A percentile compares a stretch with the other conserved stretches of the same genome.
phyloP scores from a whole-genome alignment of 805 yeast species.

The Lipomyces chichibuensis region DNA sequence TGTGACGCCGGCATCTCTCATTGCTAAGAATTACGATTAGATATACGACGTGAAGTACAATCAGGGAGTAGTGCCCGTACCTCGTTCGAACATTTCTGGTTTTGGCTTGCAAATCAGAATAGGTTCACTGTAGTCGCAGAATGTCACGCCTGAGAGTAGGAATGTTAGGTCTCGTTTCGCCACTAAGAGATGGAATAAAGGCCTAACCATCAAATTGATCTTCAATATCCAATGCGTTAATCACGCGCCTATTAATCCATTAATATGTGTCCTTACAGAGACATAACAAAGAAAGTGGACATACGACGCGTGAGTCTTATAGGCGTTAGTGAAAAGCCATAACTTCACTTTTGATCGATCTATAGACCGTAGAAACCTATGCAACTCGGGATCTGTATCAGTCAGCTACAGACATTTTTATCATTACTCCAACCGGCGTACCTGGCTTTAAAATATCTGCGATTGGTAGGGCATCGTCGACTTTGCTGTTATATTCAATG shows the following conservation, averaged over 20 bases:
- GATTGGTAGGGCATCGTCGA: conserved; percentile 90
- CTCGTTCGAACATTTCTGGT: conserved; percentile 63
- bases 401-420: neutral
- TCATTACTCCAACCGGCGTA: neutral
- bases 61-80: conserved; percentile 38
- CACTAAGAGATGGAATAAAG: neutral
- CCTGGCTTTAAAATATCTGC: conserved; percentile 70
- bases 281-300: conserved; percentile 3
- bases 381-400: conserved; percentile 45
- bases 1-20: conserved; percentile 62
- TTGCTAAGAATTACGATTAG: conserved; percentile 38
- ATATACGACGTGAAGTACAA: too few relatives aligned
- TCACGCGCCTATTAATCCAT: conserved; percentile 57
- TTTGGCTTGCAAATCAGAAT: conserved; percentile 89
- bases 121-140: conserved; percentile 73
- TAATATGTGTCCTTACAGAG: neutral
- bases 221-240: conserved; percentile 81
- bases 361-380: conserved; percentile 42
- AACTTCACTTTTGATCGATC: conserved; percentile 61
- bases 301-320: conserved; percentile 74
- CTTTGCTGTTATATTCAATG: conserved; percentile 80
- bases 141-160: conserved; percentile 56
- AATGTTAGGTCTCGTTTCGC: neutral
- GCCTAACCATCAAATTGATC: conserved; percentile 80
- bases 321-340: conserved; percentile 96